Conservation (phyloP, 176 grass and related monocot genomes). For the Lolium rigidum region DNA sequence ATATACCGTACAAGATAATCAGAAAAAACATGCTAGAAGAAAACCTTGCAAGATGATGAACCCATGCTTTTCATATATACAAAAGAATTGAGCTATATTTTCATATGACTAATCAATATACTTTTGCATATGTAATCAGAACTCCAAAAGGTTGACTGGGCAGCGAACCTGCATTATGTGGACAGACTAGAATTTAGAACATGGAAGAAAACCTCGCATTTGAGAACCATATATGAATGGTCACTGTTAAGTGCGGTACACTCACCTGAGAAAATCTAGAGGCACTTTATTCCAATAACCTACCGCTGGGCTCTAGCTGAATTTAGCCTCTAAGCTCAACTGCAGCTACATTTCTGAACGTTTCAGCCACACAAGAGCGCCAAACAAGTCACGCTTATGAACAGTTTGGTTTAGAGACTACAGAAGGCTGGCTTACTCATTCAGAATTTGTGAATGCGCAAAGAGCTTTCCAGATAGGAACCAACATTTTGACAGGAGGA, state of each 20-base stretch:
- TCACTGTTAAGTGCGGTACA: not conserved
- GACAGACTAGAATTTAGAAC: not conserved
- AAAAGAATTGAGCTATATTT: not conserved
- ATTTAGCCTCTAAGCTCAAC: conserved; percentile 1
- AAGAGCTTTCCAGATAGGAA: conserved; percentile 86
- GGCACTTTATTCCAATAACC: not conserved
- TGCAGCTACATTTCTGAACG: not conserved
- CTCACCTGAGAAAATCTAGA: not conserved
- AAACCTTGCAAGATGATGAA: not conserved
- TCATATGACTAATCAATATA: not conserved
- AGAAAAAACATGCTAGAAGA: not conserved
- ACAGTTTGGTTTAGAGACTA: not conserved
- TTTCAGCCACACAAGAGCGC: not conserved
- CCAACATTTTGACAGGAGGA: conserved; percentile 77
- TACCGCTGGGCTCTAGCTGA: not conserved
- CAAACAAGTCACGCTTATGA: conserved; percentile 18
- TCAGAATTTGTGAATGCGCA: conserved; percentile 55
- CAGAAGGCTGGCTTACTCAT: not conserved
- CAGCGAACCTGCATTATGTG: not conserved
- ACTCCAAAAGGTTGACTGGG: not conserved
- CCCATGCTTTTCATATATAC: not conserved
- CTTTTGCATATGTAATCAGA: not conserved
- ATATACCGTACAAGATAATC: not conserved
- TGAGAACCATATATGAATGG: not conserved
- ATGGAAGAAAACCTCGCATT: not conserved